Base-by-base conservation (phyloP, 805 yeast species). In the Nakazawaea populi region DNA sequence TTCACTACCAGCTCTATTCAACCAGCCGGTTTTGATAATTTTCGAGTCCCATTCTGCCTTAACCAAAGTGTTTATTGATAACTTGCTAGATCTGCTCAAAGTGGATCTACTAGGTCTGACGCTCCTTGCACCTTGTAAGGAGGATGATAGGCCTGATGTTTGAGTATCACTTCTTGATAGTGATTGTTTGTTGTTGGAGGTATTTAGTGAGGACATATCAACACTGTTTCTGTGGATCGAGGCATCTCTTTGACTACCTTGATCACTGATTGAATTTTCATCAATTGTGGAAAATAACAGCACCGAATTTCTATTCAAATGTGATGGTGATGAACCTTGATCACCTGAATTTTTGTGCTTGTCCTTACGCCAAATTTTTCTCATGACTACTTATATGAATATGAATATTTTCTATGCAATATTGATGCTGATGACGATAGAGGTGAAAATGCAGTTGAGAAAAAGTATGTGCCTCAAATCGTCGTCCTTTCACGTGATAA, bases 21-120 rank as follows among this genome's bases (percentile, higher is more conserved):
- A 56, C 88, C 88, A 84, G 5, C 85, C 84, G 0, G 71, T 68
- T 62, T 79, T 82, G 55, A 77, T 65, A 12, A 72, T 45, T 52
- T 56, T 60, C 11, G 38, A 29, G 56, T 69, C 73, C 72, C 72
- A 69, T 3, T 52, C 49, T 3, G 63, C 61, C 42, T 62, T 65
- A 6, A 66, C 58, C 34, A 68, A 55, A 2, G 60, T 34, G 18
- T 35, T 30, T 6, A 34, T 48, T 3, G 50, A n/a, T 5, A 38
- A 14, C n/a, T 39, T 49, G 32, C 35, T 38, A 5, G 32, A n/a
- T 42, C 39, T 39, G 29, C 37, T 18, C 45, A 46, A 45, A 10
- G 27, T 39, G 43, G 52, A 47, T 35, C 32, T 47, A 29, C 45
- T 41, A 3, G 49, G 7, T 34, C 31, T 47, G 10, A 42, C 11